Percentiles rank a stretch among this genome's conserved stretches.
These are phyloP conservation scores for Fusarium setosum DNA, from an alignment of 2,329 filamentous ascomycete species.

Conservation along the genomic window DNA sequence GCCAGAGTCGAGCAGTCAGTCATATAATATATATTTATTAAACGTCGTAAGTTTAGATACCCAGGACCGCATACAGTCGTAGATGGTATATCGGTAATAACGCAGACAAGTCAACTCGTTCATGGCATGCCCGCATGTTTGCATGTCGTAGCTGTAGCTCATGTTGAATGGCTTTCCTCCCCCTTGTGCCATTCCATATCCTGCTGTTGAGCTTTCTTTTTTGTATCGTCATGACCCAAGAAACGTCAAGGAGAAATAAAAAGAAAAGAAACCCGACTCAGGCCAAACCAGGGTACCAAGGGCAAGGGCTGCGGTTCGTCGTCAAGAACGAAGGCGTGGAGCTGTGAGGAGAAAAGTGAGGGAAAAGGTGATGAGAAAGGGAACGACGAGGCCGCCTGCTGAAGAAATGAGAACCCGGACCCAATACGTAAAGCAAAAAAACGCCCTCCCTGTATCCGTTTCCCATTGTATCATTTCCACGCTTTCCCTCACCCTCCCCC, in stretches of 20 bases:
- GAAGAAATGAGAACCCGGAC: conserved; percentile 21
- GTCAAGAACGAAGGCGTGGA: neutral
- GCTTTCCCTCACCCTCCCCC: conserved; percentile 12
- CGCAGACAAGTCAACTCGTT: conserved; percentile 15
- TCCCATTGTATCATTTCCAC: conserved; percentile 21
- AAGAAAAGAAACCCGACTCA: conserved; percentile 5
- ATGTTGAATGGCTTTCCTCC: conserved; percentile 49
- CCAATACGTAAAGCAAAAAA: conserved; percentile 14
- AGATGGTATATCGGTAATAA: conserved; percentile 15
- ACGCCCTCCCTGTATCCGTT: conserved; percentile 28
- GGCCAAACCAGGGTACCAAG: neutral
- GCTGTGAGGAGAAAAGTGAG: neutral
- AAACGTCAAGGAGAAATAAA: conserved; percentile 15
- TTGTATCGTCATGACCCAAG: conserved; percentile 32
- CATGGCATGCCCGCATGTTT: conserved; percentile 14
- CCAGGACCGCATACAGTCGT: conserved; percentile 3
- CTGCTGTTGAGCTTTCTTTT: conserved; percentile 39
- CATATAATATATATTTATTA: conserved; percentile 1
- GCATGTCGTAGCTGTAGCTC: conserved; percentile 43
- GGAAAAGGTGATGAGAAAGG: conserved; percentile 11
- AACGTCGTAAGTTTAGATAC: neutral
- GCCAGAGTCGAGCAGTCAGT: neutral
- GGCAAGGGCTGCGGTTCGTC: conserved; percentile 4
- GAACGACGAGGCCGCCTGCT: conserved; percentile 22
- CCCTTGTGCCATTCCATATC: conserved; percentile 37